Conservation (phyloP, 768 basidiomycete genomes). For the Lyophyllum semitale region DNA sequence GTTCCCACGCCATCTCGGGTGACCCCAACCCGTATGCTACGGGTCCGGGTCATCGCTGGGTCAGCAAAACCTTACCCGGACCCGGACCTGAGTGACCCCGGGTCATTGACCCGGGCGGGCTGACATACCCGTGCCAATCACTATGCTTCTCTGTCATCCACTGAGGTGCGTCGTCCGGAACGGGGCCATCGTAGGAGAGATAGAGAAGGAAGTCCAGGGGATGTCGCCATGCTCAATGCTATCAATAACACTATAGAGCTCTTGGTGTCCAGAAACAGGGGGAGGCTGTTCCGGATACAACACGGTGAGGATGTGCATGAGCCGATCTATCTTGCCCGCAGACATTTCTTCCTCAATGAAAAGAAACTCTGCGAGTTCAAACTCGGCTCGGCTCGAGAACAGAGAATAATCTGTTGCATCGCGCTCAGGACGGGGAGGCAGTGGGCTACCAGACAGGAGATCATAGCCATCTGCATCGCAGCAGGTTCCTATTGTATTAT, state of each 20-base stretch:
- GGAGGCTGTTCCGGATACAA: conserved; percentile 8
- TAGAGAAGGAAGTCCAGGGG: conserved; percentile 35
- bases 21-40: too few relatives aligned
- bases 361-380: conserved; percentile 9
- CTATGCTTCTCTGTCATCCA: conserved; percentile 34
- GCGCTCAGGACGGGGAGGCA: neutral
- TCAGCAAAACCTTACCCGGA: too few relatives aligned
- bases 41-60: too few relatives aligned
- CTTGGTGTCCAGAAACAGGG: conserved; percentile 29
- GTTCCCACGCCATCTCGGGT: too few relatives aligned
- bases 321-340: neutral
- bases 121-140: too few relatives aligned
- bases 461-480: conserved; percentile 3
- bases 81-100: too few relatives aligned
- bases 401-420: conserved; percentile 1
- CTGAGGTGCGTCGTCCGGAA: conserved; percentile 17
- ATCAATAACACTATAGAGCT: conserved; percentile 38
- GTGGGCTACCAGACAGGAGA: conserved; percentile 1
- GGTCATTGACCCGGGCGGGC: too few relatives aligned
- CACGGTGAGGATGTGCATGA: conserved; percentile 3
- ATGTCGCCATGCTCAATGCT: conserved; percentile 30
- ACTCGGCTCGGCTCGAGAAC: neutral
- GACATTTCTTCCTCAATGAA: conserved; percentile 9
- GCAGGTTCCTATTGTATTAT: neutral
- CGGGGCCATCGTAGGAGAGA: conserved; percentile 26